Conservation (phyloP, 345 rosid genomes). For the Salix brachista region DNA sequence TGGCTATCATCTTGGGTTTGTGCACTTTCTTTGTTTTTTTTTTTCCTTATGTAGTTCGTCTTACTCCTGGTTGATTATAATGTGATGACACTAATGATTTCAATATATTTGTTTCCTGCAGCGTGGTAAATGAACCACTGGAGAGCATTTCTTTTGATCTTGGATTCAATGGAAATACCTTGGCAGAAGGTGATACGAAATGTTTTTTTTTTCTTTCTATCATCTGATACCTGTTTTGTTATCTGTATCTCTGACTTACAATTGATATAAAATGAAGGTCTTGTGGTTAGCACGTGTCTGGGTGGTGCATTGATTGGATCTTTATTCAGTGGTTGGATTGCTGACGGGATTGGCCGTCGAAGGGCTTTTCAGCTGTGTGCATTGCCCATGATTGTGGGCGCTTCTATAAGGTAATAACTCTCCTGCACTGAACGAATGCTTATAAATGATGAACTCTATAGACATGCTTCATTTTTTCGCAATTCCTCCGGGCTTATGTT, state of each 20-base stretch:
- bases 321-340: constrained; percentile 76
- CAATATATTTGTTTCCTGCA: constrained; percentile 18
- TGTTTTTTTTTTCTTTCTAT: not conserved
- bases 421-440: constrained; percentile 7
- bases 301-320: constrained; percentile 85
- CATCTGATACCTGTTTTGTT: not conserved
- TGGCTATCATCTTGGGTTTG: constrained; percentile 95
- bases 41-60: not conserved
- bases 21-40: constrained; percentile 15
- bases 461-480: not conserved
- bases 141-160: constrained; percentile 83
- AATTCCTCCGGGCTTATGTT: not conserved
- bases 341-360: constrained; percentile 84
- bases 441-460: not conserved
- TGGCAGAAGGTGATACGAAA: constrained; percentile 71
- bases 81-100: constrained; percentile 3
- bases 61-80: not conserved
- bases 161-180: constrained; percentile 79
- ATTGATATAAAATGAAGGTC: constrained; percentile 42
- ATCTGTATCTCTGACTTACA: not conserved
- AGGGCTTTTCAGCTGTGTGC: constrained; percentile 85
- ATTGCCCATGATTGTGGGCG: constrained; percentile 87
- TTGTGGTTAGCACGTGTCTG: constrained; percentile 93
- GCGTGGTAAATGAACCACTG: constrained; percentile 96
- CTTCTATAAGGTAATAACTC: constrained; percentile 58